Base-by-base conservation (phyloP, 768 basidiomycete genomes). In the Lactifluus piperatus region DNA sequence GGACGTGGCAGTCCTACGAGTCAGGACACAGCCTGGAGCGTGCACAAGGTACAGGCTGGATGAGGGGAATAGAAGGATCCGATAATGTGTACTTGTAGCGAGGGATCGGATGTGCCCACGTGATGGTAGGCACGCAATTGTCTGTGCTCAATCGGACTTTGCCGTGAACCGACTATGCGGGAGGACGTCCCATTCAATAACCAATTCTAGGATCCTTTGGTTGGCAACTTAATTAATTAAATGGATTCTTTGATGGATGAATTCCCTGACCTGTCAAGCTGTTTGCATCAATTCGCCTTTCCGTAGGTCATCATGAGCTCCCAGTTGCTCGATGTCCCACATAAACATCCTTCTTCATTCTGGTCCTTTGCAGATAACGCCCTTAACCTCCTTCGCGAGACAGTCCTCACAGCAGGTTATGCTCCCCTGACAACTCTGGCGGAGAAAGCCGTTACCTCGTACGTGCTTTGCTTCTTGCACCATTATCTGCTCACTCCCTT, bases 361-460 rank as follows among this genome's bases (percentile, higher is more conserved):
- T 54, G 47, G 47, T 55, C 53, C 27, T 37, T 49, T 34, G 58
- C 58, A 1, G 58, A 60, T 30, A 54, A 60, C 26, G 22, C 54
- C n/a, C 29, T 60, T 14, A 32, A 36, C 27, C 13, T 24, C 24
- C n/a, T 43, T 20, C 52, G 52, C 29, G 52, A 60, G 30, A 26
- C 53, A 14, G 39, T 55, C 9, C 30, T 60, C 29, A 48, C 53
- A 5, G 36, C 47, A 2, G 52, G 58, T 20, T 56, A 60, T 34
- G 45, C 8, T 22, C 46, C 58, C 29, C 11, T 60, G 36, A 54
- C 58, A 18, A 48, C 39, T 11, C n/a, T 60, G 5, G 58, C 58
- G 3, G 52, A 60, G 30, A 50, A 49, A 8, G 54, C 54, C n/a
- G 54, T 60, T 4, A 24, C 43, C 37, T 48, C 52, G 58, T 60